Percentiles rank a stretch among this genome's conserved stretches.
These are phyloP conservation scores for Aspergillus aculeatus DNA, from an alignment of 2,329 filamentous ascomycete species.

Conservation along the genomic window DNA sequence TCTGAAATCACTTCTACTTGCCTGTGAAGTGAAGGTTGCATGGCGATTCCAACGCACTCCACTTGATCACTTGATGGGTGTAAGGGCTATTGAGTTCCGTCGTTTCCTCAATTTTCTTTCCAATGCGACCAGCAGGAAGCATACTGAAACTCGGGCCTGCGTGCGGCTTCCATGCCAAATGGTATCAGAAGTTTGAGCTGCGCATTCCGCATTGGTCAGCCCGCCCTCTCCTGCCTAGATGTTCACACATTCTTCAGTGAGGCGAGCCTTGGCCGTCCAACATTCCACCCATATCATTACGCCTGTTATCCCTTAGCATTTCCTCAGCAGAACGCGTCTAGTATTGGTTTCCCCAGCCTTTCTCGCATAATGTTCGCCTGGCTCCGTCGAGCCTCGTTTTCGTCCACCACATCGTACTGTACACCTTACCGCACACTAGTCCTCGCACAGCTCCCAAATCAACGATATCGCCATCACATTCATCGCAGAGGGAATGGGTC, in stretches of 20 bases:
- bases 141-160: not conserved
- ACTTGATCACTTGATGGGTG: not conserved
- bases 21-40: not conserved
- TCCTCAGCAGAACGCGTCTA: not conserved
- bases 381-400: constrained; percentile 3
- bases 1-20: not conserved
- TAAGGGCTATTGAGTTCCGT: not conserved
- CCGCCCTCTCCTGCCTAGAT: constrained; percentile 1
- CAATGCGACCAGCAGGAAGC: not conserved
- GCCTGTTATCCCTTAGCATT: constrained; percentile 11
- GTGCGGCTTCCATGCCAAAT: constrained; percentile 22
- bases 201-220: constrained; percentile 18
- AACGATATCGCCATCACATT: not conserved
- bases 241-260: constrained; percentile 22
- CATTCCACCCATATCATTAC: constrained; percentile 24
- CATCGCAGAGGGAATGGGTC: constrained; percentile 14
- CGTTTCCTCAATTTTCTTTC: not conserved
- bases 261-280: constrained; percentile 13
- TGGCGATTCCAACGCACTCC: not conserved
- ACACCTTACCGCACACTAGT: not conserved
- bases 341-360: constrained; percentile 1
- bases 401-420: not conserved
- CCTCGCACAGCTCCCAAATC: not conserved
- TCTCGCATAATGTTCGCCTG: constrained; percentile 3
- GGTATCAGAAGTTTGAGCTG: constrained; percentile 5